phyloP scores from a whole-genome alignment of 2,329 filamentous ascomycete species.

The Ophiostoma sp. region DNA sequence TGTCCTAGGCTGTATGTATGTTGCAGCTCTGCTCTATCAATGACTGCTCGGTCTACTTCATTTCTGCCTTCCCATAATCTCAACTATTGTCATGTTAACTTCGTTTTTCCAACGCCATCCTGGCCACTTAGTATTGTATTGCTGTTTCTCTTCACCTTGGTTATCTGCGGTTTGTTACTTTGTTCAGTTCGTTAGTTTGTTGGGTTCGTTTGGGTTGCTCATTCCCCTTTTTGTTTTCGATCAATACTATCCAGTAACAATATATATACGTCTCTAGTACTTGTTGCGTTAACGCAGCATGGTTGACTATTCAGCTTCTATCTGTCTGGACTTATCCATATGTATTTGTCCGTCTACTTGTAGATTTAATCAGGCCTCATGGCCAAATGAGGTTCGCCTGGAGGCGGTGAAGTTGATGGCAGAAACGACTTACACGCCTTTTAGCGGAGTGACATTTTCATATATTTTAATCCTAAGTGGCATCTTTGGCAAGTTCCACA shows the following conservation, averaged over 20 bases:
- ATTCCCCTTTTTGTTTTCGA: not conserved
- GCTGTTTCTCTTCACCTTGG: not conserved
- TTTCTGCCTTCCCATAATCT: not conserved
- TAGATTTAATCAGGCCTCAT: not conserved
- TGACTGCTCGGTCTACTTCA: not conserved
- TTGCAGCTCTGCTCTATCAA: not conserved
- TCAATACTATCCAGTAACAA: not conserved
- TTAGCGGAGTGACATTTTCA: not conserved
- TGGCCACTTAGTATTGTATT: not conserved
- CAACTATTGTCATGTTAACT: not conserved
- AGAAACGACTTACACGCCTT: constrained; percentile 19
- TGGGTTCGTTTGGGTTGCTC: not conserved
- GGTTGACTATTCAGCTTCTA: not conserved
- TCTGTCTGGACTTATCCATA: not conserved
- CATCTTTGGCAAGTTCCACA: constrained; percentile 9
- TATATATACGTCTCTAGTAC: not conserved
- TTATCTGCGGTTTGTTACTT: not conserved
- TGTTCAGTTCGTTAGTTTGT: not conserved
- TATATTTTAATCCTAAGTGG: not conserved
- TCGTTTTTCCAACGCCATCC: not conserved
- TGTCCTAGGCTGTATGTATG: not conserved
- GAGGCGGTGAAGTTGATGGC: constrained; percentile 21
- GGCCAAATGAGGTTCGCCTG: not conserved
- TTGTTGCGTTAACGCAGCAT: not conserved
- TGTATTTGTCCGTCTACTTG: not conserved